Percentiles rank a stretch among this genome's conserved stretches.
phyloP scores from a whole-genome alignment of 371 early-diverging fungal genomes.

The Mortierella sp. region DNA sequence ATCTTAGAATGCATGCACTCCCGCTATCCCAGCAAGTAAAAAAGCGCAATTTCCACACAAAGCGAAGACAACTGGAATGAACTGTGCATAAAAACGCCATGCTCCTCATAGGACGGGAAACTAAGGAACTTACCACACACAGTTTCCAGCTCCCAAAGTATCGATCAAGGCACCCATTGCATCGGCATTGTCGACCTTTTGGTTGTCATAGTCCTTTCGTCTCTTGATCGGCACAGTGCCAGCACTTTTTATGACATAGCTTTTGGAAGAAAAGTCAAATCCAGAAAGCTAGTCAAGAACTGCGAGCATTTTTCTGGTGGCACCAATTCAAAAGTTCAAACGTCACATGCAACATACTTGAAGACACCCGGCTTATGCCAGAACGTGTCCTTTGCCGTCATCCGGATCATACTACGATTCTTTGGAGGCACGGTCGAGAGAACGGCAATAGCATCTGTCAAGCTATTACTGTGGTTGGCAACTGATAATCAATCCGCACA shows the following conservation, averaged over 20 bases:
- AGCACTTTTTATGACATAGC: slow-evolving; percentile 46
- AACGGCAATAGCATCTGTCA: slow-evolving; percentile 50
- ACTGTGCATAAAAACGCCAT: too few relatives aligned
- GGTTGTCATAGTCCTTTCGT: slow-evolving; percentile 49
- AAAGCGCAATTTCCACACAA: not conserved
- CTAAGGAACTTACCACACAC: slow-evolving; percentile 50
- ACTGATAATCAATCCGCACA: slow-evolving; percentile 33
- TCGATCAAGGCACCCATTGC: slow-evolving; percentile 45
- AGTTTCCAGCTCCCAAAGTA: slow-evolving; percentile 46
- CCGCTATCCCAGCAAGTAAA: not conserved
- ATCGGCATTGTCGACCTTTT: slow-evolving; percentile 45
- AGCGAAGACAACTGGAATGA: too few relatives aligned
- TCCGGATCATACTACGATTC: slow-evolving; percentile 39
- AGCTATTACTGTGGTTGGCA: slow-evolving; percentile 49
- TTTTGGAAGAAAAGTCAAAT: not conserved
- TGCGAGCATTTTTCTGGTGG: too few relatives aligned
- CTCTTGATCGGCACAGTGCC: slow-evolving; percentile 51
- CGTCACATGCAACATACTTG: slow-evolving; percentile 20
- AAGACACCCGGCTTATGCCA: slow-evolving; percentile 51
- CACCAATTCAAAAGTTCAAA: too few relatives aligned
- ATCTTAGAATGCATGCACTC: not conserved
- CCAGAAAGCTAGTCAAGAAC: too few relatives aligned
- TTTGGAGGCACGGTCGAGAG: slow-evolving; percentile 44
- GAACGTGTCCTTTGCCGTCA: slow-evolving; percentile 55
- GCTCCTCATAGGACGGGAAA: too few relatives aligned